Conservation (phyloP, 2,329 filamentous ascomycete species). For the Alternaria sp. region DNA sequence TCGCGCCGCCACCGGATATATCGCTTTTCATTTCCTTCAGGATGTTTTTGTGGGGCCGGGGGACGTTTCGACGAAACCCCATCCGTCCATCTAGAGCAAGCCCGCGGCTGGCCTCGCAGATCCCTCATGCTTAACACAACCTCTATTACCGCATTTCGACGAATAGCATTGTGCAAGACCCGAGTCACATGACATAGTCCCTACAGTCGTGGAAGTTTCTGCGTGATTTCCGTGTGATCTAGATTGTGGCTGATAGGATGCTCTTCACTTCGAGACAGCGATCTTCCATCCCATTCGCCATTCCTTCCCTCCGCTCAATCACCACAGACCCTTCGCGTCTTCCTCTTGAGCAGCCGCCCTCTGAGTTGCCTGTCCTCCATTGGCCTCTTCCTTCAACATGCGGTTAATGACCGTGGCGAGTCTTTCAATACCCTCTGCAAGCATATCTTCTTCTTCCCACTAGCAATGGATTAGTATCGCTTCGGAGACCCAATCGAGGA, state of each 20-base stretch:
- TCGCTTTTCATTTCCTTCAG: slow-evolving; percentile 16
- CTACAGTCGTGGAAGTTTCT: not conserved
- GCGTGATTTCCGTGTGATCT: not conserved
- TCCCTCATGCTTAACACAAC: slow-evolving; percentile 29
- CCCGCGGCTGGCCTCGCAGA: slow-evolving; percentile 8
- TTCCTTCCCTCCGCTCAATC: not conserved
- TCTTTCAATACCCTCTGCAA: slow-evolving; percentile 72
- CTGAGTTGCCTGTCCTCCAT: slow-evolving; percentile 16
- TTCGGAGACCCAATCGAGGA: not conserved
- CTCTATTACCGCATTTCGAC: slow-evolving; percentile 8
- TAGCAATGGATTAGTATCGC: slow-evolving; percentile 14
- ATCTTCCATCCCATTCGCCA: not conserved
- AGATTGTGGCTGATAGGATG: not conserved
- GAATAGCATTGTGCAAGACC: slow-evolving; percentile 12
- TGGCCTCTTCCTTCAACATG: slow-evolving; percentile 43
- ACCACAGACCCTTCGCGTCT: slow-evolving; percentile 44
- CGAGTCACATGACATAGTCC: not conserved
- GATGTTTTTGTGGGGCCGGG: slow-evolving; percentile 8
- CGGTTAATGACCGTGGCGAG: slow-evolving; percentile 59
- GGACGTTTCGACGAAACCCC: slow-evolving; percentile 21
- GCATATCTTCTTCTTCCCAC: slow-evolving; percentile 68
- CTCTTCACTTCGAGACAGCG: not conserved
- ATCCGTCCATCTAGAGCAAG: not conserved
- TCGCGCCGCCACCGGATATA: slow-evolving; percentile 2
- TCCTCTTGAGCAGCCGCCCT: slow-evolving; percentile 22